Evolutionary conservation across 2,329 filamentous ascomycete species (phyloP).

Genomic region (Pestalotiopsis sp.): DNA sequence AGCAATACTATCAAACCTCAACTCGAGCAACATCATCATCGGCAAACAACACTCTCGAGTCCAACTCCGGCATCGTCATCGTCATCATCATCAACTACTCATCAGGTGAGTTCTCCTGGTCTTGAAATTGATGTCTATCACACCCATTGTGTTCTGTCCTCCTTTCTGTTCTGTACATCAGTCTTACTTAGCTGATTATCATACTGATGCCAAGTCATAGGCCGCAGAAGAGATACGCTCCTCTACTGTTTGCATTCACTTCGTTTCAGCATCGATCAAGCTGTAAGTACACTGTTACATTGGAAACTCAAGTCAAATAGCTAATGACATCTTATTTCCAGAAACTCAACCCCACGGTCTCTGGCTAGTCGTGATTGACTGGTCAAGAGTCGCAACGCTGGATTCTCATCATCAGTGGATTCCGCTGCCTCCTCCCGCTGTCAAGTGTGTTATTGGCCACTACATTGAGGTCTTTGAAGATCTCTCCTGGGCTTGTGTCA

Average conservation of each 20-base stretch:
- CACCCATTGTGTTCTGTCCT: too few species aligned
- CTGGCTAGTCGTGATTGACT: slow-evolving; percentile 15
- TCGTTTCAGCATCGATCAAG: background rate
- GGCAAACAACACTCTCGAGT: background rate
- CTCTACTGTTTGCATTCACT: background rate
- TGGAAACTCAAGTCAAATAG: background rate
- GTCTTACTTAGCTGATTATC: background rate
- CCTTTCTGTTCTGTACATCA: too few species aligned
- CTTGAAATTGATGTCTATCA: background rate
- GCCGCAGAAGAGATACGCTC: background rate
- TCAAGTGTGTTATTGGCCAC: slow-evolving; percentile 48
- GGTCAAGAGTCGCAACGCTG: slow-evolving; percentile 25
- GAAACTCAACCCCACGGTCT: background rate
- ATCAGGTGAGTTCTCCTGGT: background rate
- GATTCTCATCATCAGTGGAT: slow-evolving; percentile 21
- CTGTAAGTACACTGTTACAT: background rate
- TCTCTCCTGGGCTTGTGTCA: slow-evolving; percentile 48
- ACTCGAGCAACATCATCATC: background rate
- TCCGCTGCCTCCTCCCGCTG: slow-evolving; percentile 46
- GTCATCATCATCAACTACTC: background rate
- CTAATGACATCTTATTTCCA: background rate
- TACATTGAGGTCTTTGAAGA: slow-evolving; percentile 36
- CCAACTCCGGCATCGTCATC: background rate
- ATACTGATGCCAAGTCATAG: background rate
- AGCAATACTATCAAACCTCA: too few species aligned